Conservation (phyloP, 176 grass and related monocot species). For the Typha latifolia region DNA sequence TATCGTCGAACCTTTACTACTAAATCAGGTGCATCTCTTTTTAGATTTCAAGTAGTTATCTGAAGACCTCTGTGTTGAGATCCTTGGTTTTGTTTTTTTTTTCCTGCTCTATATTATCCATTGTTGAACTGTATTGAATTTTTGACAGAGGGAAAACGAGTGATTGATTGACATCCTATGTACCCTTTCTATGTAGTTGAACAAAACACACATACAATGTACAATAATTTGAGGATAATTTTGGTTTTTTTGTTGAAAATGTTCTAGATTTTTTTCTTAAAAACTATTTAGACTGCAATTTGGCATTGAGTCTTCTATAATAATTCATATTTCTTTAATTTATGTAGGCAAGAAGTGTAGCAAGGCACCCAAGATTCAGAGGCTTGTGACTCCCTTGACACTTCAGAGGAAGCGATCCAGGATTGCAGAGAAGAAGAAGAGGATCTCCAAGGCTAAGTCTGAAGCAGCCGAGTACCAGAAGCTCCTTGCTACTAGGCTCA, state of each 20-base stretch:
- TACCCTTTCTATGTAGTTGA: too few relatives aligned
- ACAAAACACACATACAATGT: too few relatives aligned
- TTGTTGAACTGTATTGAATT: too few relatives aligned
- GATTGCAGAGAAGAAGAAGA: slow-evolving; percentile 91
- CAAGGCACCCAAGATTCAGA: slow-evolving; percentile 98
- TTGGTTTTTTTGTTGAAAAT: too few relatives aligned
- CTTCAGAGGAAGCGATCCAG: slow-evolving; percentile 78
- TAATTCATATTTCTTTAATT: neutral
- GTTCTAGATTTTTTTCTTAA: too few relatives aligned
- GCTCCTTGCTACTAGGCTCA: slow-evolving; percentile 69
- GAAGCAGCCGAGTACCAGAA: slow-evolving; percentile 97
- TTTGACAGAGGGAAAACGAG: too few relatives aligned
- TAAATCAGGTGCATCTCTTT: slow-evolving; percentile 53
- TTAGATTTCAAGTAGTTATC: too few relatives aligned
- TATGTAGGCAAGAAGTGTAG: slow-evolving; percentile 81
- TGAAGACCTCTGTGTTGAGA: too few relatives aligned
- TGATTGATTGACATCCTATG: too few relatives aligned
- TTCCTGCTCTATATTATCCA: too few relatives aligned
- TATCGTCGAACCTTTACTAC: slow-evolving; percentile 80
- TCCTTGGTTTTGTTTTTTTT: too few relatives aligned
- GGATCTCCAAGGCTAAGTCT: slow-evolving; percentile 67
- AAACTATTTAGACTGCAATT: neutral
- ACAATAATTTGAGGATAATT: too few relatives aligned
- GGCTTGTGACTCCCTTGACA: slow-evolving; percentile 77
- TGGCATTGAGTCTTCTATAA: neutral